Conservation (phyloP, 306 rosid genomes). For the Quercus variabilis region DNA sequence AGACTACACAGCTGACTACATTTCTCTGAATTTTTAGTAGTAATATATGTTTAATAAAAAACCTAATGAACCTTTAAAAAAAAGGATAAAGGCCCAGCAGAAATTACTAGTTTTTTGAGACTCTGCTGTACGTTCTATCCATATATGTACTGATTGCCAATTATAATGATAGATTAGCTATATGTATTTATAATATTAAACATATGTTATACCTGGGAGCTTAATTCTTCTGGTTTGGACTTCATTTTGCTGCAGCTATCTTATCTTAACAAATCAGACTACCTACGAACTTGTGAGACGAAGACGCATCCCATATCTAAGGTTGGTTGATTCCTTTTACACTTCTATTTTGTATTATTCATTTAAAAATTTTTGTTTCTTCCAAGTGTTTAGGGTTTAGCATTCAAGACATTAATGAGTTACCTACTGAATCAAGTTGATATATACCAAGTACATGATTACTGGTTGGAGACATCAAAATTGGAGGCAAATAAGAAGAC, state of each 20-base stretch:
- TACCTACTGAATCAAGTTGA: background rate
- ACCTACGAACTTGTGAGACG: conserved; percentile 94
- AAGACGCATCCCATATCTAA: conserved; percentile 82
- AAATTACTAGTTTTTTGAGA: too few species aligned
- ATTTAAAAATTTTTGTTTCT: conserved; percentile 4
- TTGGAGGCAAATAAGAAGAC: background rate
- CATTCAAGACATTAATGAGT: background rate
- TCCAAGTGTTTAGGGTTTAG: background rate
- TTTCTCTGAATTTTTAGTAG: background rate
- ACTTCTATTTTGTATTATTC: conserved; percentile 1
- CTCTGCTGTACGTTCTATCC: too few species aligned
- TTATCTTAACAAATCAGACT: conserved; percentile 87
- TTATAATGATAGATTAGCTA: background rate
- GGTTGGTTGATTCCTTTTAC: conserved; percentile 49
- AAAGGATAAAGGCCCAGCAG: too few species aligned
- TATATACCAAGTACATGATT: background rate
- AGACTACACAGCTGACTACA: background rate
- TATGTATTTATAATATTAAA: background rate
- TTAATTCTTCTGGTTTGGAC: conserved; percentile 12
- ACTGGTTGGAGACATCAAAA: background rate
- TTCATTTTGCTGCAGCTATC: conserved; percentile 65
- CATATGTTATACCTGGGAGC: background rate
- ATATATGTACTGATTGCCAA: too few species aligned
- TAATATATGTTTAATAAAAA: background rate
- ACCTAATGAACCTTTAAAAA: too few species aligned